These are phyloP conservation scores for Crepidotus variabilis DNA, from an alignment of 768 basidiomycete species.

Conservation along the genomic window DNA sequence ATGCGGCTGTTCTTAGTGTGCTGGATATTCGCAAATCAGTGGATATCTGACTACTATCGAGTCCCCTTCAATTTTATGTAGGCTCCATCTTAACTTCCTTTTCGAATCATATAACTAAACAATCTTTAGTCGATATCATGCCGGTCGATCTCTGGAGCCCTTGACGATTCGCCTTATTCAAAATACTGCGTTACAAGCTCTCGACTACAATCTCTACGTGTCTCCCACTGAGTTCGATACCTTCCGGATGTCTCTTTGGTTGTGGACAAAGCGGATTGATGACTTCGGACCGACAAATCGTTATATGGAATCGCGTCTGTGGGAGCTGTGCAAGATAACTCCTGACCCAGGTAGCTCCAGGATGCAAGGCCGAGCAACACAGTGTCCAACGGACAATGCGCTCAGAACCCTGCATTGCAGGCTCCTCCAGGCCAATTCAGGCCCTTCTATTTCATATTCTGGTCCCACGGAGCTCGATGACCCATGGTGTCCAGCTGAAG, in stretches of 20 bases:
- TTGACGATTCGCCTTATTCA: constrained; percentile 14
- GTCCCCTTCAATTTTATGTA: constrained; percentile 48
- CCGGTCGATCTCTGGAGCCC: constrained; percentile 1
- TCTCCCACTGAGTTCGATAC: constrained; percentile 1
- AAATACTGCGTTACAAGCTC: constrained; percentile 9
- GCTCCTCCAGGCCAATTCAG: background rate
- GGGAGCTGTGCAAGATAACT: background rate
- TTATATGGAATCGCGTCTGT: background rate
- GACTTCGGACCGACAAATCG: background rate
- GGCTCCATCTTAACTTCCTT: background rate
- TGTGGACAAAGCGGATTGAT: constrained; percentile 5
- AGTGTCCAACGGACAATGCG: no score
- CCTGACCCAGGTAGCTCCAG: background rate
- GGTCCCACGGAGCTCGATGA: no score
- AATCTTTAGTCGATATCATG: background rate
- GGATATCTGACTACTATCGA: constrained; percentile 55
- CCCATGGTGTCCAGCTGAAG: background rate
- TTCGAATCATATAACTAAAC: background rate
- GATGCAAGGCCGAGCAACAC: background rate
- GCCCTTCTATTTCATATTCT: no score
- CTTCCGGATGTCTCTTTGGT: constrained; percentile 6
- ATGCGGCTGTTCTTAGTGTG: constrained; percentile 47
- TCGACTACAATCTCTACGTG: constrained; percentile 16
- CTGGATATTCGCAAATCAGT: constrained; percentile 59
- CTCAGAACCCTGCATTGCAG: no score